Conservation (phyloP, 176 grass and related monocot genomes). For the Cymbopogon citratus region DNA sequence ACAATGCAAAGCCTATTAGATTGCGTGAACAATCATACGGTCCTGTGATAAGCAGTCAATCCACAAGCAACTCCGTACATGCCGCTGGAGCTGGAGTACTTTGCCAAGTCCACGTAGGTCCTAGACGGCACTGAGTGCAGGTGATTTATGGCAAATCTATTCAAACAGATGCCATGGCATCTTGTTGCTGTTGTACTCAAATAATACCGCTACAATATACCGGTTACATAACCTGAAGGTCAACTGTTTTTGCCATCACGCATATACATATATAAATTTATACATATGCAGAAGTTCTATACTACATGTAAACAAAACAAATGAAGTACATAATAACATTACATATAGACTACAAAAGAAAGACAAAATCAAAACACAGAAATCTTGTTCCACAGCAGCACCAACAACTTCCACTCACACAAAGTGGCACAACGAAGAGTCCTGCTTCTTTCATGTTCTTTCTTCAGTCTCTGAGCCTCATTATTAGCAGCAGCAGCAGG, state of each 20-base stretch:
- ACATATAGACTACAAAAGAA: neutral
- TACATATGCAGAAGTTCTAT: constrained; percentile 20
- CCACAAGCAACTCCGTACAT: neutral
- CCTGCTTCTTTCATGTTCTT: neutral
- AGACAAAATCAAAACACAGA: neutral
- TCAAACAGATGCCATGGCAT: constrained; percentile 6
- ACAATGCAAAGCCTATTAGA: neutral
- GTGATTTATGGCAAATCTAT: neutral
- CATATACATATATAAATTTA: neutral
- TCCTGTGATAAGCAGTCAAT: neutral
- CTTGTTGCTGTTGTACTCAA: neutral
- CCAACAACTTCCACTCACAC: neutral
- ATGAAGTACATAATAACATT: neutral
- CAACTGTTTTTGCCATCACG: constrained; percentile 19
- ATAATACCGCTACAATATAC: neutral
- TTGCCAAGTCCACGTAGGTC: neutral
- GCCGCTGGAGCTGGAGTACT: neutral
- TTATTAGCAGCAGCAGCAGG: neutral
- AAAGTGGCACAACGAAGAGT: neutral
- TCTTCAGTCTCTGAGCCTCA: neutral
- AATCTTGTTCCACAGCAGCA: neutral
- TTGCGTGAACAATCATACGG: neutral
- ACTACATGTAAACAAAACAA: constrained; percentile 31
- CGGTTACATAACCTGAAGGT: constrained; percentile 6
- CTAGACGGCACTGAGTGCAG: neutral